Conservation (phyloP, 306 rosid genomes). For the Cyclanthera cordifolia region DNA sequence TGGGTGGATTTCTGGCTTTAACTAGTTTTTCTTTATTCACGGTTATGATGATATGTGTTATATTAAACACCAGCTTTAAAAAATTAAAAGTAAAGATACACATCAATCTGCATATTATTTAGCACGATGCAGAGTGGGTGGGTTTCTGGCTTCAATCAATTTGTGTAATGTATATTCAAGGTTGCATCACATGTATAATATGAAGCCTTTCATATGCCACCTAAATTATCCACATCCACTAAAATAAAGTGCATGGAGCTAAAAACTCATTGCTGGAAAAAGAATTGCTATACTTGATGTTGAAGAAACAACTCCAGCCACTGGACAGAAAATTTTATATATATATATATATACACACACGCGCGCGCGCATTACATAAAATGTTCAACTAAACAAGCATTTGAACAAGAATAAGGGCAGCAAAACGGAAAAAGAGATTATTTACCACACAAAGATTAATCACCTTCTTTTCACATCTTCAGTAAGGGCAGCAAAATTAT, state of each 20-base stretch:
- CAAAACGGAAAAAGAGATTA: conserved; percentile 14
- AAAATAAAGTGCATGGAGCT: not conserved
- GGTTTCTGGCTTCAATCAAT: not conserved
- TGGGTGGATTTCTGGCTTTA: conserved; percentile 3
- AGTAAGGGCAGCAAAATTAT: conserved; percentile 51
- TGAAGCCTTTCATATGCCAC: not conserved
- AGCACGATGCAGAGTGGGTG: not conserved
- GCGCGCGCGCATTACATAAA: no score
- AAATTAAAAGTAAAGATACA: not conserved
- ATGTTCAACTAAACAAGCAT: no score
- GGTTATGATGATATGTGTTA: not conserved
- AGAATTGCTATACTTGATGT: not conserved
- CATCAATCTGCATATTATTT: not conserved
- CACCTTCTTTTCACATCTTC: conserved; percentile 79
- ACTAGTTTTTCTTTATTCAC: not conserved
- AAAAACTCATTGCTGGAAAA: not conserved
- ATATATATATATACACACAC: no score
- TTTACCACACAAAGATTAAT: conserved; percentile 24
- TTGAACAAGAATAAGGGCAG: no score
- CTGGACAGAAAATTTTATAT: no score
- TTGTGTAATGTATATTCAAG: not conserved
- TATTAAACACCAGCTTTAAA: not conserved
- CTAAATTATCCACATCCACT: not conserved
- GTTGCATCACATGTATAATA: not conserved
- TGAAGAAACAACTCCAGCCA: no score